These are phyloP conservation scores for Priceomyces castillae DNA, from an alignment of 805 yeast genomes.

Conservation along the genomic window DNA sequence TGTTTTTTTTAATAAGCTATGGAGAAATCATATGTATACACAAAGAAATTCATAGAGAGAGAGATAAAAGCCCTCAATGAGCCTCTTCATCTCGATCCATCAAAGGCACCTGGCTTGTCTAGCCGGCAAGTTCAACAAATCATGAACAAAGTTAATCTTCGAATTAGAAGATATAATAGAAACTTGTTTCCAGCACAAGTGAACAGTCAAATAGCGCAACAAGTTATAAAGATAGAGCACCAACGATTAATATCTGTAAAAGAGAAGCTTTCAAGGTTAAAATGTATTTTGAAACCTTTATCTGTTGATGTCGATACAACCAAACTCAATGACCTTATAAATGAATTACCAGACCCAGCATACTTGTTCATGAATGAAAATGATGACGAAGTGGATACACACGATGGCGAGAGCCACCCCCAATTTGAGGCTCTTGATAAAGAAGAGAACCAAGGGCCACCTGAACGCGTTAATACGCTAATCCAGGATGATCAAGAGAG, in stretches of 20 bases:
- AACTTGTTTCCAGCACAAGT: constrained; percentile 27
- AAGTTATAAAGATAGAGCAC: constrained; percentile 32
- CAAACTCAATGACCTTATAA: constrained; percentile 23
- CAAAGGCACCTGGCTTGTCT: constrained; percentile 6
- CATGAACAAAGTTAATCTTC: constrained; percentile 22
- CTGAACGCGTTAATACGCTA: constrained; percentile 8
- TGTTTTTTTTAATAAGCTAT: constrained; percentile 2
- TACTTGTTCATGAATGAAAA: constrained; percentile 19
- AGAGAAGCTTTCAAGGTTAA: constrained; percentile 22
- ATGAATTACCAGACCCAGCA: constrained; percentile 33
- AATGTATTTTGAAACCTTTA: constrained; percentile 23
- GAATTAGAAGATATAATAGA: constrained; percentile 26
- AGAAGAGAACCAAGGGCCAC: background rate
- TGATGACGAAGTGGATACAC: constrained; percentile 8
- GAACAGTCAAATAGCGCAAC: constrained; percentile 36
- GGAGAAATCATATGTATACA: constrained; percentile 25
- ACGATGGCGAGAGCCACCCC: too few species aligned
- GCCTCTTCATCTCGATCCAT: constrained; percentile 21
- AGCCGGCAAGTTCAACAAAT: constrained; percentile 15
- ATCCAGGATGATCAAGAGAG: constrained; percentile 21
- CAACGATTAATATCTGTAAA: constrained; percentile 26
- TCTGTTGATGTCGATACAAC: constrained; percentile 21
- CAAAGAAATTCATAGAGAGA: constrained; percentile 32
- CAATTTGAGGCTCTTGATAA: background rate
- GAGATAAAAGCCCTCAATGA: constrained; percentile 27